These are phyloP conservation scores for Chlamydomonas incerta DNA, from an alignment of 139 green algal genomes.

Conservation along the genomic window DNA sequence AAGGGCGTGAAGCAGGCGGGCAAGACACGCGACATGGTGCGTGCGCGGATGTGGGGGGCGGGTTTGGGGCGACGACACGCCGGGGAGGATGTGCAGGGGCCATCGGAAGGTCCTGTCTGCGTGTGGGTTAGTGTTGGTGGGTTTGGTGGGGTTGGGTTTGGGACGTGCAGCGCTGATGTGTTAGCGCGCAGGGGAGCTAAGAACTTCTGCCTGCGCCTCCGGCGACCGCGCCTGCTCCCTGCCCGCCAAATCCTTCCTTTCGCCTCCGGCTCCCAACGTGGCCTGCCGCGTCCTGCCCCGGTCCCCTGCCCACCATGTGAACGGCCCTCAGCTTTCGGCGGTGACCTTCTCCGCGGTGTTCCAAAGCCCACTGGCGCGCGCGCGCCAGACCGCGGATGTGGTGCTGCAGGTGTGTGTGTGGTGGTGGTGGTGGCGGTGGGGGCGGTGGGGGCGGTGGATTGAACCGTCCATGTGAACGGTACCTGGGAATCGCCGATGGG, in stretches of 20 bases:
- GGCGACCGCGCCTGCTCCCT: not conserved
- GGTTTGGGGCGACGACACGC: not conserved
- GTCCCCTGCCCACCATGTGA: not conserved
- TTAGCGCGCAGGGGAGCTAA: too few relatives aligned
- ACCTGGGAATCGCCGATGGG: too few relatives aligned
- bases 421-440: not conserved
- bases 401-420: slow-evolving; percentile 68
- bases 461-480: too few relatives aligned
- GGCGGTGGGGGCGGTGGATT: too few relatives aligned
- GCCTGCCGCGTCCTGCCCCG: not conserved
- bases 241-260: not conserved
- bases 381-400: slow-evolving; percentile 86
- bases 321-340: slow-evolving; percentile 68
- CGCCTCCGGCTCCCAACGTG: too few relatives aligned
- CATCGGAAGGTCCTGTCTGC: too few relatives aligned
- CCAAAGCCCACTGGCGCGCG: slow-evolving; percentile 81
- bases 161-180: too few relatives aligned
- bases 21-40: slow-evolving; percentile 73
- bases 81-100: too few relatives aligned
- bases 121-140: too few relatives aligned
- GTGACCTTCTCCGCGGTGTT: slow-evolving; percentile 80
- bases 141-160: too few relatives aligned
- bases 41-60: too few relatives aligned
- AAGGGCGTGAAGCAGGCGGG: slow-evolving; percentile 89
- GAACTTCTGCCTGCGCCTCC: too few relatives aligned